Evolutionary conservation across 192 early-diverging fungal genomes (phyloP), one percentile per base, ranked within the genome.

Genomic region (Lunasporangiospora selenospora): DNA sequence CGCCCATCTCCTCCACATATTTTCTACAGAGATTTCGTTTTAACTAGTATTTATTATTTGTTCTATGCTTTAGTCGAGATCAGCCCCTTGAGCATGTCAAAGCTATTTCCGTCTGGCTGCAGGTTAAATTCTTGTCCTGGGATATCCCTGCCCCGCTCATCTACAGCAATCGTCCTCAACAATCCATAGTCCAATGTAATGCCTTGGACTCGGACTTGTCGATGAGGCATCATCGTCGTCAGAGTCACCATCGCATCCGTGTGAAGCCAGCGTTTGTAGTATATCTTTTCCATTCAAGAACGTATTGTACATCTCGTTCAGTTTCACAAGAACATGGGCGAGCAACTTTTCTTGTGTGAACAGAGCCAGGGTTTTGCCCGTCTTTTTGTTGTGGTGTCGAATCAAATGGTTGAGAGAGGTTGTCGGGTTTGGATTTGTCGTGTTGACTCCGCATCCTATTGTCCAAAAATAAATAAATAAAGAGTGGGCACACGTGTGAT

Each of bases 51-150:
- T 1, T 48, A 24, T 33, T 26, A 32, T 8, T 13, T 16, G 41
- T 43, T 41, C 64, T 81, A 87, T 41, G 75, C 51, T 54, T 95
- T 97, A 6, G 73, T 66, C 16, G 81, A 85, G 64, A 99, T 94
- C 41, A 99, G 65, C 0, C 93, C 93, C 53, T 91, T 88, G 67
- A 98, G 84, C 93, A 99, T 97, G 73, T 99, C 97, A 77, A 99
- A 99, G 31, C 87, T 90, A 75, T 98, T 99, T 8, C 97, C 97
- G 60, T 96, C 97, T 6, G 97, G 97, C 76, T 97, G 93, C 33
- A 99, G 73, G n/a, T 84, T 81, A 53, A 87, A 87, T 26, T 84
- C 77, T 18, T 81, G 69, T 10, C 75, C 78, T 26, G 71, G 57
- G 43, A 58, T 47, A 27, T 62, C 59, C 27, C 62, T 33, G 13